These are phyloP conservation scores for Colletotrichum sp. DNA, from an alignment of 2,329 filamentous ascomycete species.

Conservation along the genomic window DNA sequence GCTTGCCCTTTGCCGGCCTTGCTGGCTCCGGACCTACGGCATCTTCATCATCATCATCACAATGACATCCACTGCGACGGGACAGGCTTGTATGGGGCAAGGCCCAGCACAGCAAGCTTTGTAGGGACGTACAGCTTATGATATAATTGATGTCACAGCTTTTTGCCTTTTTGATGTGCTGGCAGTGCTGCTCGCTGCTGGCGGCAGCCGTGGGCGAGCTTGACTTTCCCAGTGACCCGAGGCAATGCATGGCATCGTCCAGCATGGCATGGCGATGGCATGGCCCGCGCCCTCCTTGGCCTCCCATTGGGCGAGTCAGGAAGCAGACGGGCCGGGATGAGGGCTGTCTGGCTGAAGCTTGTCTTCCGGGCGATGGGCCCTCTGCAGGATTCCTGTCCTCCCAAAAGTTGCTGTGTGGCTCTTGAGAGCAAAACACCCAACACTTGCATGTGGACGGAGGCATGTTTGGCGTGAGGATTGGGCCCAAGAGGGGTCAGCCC, in stretches of 20 bases:
- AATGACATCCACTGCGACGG: neutral
- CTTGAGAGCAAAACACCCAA: neutral
- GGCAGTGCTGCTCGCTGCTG: neutral
- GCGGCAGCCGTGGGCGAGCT: neutral
- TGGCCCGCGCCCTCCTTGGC: neutral
- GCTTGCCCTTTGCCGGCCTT: neutral
- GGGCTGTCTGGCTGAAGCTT: conserved; percentile 17
- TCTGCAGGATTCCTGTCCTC: neutral
- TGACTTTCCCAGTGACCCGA: conserved; percentile 3
- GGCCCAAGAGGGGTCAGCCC: neutral
- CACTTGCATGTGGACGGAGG: conserved; percentile 16
- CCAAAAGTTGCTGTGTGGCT: neutral
- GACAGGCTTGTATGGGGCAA: neutral
- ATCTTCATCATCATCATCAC: neutral
- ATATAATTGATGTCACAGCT: conserved; percentile 2
- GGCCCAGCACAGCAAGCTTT: neutral
- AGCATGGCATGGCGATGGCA: neutral
- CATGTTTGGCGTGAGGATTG: neutral
- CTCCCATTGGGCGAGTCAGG: neutral
- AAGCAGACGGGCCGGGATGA: conserved; percentile 4
- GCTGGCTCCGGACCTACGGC: neutral
- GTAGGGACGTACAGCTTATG: neutral
- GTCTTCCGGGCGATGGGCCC: neutral
- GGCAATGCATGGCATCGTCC: neutral
- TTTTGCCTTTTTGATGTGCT: neutral